phyloP scores from a whole-genome alignment of 139 green algal genomes.

The Chlamydomonas sp. region DNA sequence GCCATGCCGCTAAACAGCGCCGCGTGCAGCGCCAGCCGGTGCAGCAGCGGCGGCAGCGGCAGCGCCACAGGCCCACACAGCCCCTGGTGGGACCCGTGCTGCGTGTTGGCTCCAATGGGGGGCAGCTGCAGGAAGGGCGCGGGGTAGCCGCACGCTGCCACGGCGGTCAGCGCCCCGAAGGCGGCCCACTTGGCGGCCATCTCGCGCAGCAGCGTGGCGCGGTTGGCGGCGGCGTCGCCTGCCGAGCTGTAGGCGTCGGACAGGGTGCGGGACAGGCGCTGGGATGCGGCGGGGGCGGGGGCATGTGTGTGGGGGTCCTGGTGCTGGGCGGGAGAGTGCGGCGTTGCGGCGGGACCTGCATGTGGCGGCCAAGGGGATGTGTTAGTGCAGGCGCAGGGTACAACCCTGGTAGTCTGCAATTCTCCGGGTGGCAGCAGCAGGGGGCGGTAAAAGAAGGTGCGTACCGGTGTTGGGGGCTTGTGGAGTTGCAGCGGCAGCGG shows the following conservation, averaged over 20 bases:
- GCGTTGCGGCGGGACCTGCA: no score
- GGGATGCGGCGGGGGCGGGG: no score
- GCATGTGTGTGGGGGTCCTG: no score
- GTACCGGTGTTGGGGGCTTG: background rate
- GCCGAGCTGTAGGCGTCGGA: background rate
- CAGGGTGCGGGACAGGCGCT: background rate
- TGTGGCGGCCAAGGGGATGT: no score
- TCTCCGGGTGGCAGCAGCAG: no score
- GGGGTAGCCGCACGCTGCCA: background rate
- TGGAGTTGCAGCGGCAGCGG: background rate
- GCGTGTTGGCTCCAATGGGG: background rate
- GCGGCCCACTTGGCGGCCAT: conserved; percentile 21
- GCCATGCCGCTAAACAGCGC: conserved; percentile 21
- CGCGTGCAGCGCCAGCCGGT: conserved; percentile 15
- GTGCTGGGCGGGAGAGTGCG: no score
- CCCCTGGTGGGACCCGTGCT: no score
- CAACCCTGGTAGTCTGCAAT: no score
- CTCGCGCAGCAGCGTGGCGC: background rate
- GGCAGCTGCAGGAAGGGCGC: background rate
- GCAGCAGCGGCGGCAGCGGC: background rate
- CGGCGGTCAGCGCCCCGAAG: background rate
- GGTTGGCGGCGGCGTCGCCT: background rate
- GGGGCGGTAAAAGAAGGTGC: no score
- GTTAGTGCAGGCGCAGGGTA: no score
- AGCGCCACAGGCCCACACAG: background rate